Base-by-base conservation (phyloP, 2,329 filamentous ascomycete species). In the Paraphaeosphaeria sporulosa region DNA sequence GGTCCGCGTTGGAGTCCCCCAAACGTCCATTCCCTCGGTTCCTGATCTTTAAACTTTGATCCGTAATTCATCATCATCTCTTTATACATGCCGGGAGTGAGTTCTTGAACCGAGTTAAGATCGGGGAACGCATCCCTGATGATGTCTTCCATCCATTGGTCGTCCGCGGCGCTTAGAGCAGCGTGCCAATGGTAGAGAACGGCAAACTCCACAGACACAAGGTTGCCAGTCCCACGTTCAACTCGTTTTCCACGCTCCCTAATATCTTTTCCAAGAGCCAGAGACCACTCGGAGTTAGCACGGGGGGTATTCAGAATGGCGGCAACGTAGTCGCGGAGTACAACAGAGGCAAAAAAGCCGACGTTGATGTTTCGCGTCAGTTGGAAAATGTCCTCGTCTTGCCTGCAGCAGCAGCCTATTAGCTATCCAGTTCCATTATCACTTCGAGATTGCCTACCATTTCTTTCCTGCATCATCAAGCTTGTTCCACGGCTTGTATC, bases 171-270 rank as follows among this genome's bases (percentile, higher is more conserved):
- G 57, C 82, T 83, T 68, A 93, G 90, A 66, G 89, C 88, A 3
- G 90, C 92, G 80, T 94, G 91, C 91, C 91, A 94, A 64, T 91
- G 86, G 76, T 95, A 94, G 69, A 90, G 89, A 10, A 95, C 83
- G 73, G 94, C 94, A 82, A 95, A 95, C 78, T 95, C 92, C 7
- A 89, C 90, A 0, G 90, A 93, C 9, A 93, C 90, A 63, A 89
- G 87, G 70, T 94, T 94, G 57, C 92, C 92, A 0, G 90, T 87
- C 44, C 91, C 92, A 12, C 86, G 84, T 82, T 68, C 60, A 0
- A 89, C 85, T 19, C 65, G 57, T 34, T 52, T 58, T 8, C 64
- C 66, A 17, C 51, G 65, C 38, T 77, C 70, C 64, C 81, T 82
- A 66, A 4, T 84, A 72, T 36, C 81, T 80, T 78, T 87, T 89